Conservation (phyloP, 305 asterid genomes). For the Fraxinus paxiana region DNA sequence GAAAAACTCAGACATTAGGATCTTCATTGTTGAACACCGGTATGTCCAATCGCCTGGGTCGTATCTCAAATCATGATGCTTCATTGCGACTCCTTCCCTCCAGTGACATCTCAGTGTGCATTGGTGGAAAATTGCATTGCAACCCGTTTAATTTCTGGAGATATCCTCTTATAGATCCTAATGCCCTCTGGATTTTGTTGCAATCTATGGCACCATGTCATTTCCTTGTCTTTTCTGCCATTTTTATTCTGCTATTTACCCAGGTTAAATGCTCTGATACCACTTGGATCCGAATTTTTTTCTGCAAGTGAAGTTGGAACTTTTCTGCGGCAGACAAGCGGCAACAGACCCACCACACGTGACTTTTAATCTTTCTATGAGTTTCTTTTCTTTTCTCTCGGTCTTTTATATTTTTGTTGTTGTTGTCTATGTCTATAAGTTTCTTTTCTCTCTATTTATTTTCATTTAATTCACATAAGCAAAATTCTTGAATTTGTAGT, state of each 20-base stretch:
- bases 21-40: neutral
- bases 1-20: neutral
- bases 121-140: neutral
- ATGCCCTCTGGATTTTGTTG: neutral
- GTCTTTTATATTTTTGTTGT: too few species aligned
- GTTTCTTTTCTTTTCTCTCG: neutral
- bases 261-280: neutral
- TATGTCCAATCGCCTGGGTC: neutral
- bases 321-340: neutral
- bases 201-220: neutral
- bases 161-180: neutral
- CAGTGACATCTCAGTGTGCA: neutral
- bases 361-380: neutral
- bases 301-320: neutral
- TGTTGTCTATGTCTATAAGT: too few species aligned
- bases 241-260: neutral
- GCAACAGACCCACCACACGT: neutral
- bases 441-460: too few species aligned
- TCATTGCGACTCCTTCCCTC: neutral
- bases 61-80: neutral
- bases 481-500: neutral
- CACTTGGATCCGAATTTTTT: neutral
- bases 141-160: neutral
- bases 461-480: too few species aligned
- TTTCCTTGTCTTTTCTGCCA: neutral